A percentile compares a stretch with the other conserved stretches of the same genome.
These are phyloP conservation scores for Leucocoprinus birnbaumii DNA, from an alignment of 768 basidiomycete species.

Conservation along the genomic window DNA sequence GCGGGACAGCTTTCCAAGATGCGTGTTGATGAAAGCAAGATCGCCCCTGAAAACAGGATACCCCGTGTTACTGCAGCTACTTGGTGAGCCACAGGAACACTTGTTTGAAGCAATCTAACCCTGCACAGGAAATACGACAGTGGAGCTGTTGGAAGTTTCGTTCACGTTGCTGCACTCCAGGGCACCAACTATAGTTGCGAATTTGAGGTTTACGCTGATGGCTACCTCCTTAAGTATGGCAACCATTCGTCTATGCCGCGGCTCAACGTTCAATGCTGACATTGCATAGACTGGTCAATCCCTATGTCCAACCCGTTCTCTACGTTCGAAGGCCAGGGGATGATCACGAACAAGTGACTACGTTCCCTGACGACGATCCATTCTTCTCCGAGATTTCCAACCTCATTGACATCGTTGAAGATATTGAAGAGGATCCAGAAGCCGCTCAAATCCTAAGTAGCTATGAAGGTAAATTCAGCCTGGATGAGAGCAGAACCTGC, in stretches of 20 bases:
- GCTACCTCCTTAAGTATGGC: slow-evolving; percentile 77
- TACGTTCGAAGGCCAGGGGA: slow-evolving; percentile 83
- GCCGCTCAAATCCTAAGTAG: slow-evolving; percentile 76
- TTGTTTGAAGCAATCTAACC: not conserved
- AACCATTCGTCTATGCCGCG: not conserved
- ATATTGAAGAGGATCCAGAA: slow-evolving; percentile 84
- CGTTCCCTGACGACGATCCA: slow-evolving; percentile 82
- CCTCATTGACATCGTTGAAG: slow-evolving; percentile 86
- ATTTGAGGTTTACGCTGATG: slow-evolving; percentile 91
- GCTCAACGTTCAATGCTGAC: slow-evolving; percentile 6
- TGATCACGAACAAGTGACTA: slow-evolving; percentile 66
- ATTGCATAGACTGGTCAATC: slow-evolving; percentile 70
- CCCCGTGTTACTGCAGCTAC: slow-evolving; percentile 91
- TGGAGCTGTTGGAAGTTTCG: slow-evolving; percentile 91
- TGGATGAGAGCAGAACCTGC: not conserved
- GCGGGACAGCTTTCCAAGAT: slow-evolving; percentile 84
- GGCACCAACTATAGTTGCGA: slow-evolving; percentile 93
- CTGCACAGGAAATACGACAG: slow-evolving; percentile 84
- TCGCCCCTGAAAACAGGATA: slow-evolving; percentile 85
- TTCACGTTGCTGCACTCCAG: slow-evolving; percentile 88
- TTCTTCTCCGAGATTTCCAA: slow-evolving; percentile 94
- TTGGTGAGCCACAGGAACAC: slow-evolving; percentile 49
- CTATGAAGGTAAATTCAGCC: slow-evolving; percentile 67
- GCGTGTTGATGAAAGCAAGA: slow-evolving; percentile 79
- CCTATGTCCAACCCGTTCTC: slow-evolving; percentile 89